Base-by-base conservation (phyloP, 2,329 filamentous ascomycete genomes). In the Aureobasidium musti region DNA sequence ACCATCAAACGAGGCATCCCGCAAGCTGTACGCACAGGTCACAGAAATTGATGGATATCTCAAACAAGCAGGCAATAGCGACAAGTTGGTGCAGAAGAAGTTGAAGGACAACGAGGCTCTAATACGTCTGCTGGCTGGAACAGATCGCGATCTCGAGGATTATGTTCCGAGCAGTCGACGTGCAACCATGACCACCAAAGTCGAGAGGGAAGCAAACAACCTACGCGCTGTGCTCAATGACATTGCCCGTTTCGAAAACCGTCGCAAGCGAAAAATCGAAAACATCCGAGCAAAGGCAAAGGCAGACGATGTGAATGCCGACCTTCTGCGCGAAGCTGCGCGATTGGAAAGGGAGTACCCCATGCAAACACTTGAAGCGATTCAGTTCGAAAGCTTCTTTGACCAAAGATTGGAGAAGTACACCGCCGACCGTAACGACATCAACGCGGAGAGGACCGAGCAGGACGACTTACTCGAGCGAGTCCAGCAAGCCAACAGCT, bases 351-450 rank as follows among this genome's bases (percentile, higher is more conserved):
- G 93, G 53, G 89, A 91, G 67, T 94, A 92, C 69, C 91, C 92
- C 0, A 91, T 91, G 78, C 92, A 93, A 43, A 86, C 88, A 13
- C 89, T 99, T 61, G 90, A 92, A 60, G 89, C 94, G 0, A 90
- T 91, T 2, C 92, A 97, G 73, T 98, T 99, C 73, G 95, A 99
- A 73, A 86, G 88, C 63, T 89, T 98, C 54, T 97, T 98, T 70
- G 91, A 96, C 72, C 84, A 88, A 70, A 87, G 92, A 1, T 84
- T 99, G 1, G 87, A 89, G 53, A 83, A 89, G 54, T 99, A 98
- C 76, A 91, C 96, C 69, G 79, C 85, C 0, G 94, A 98, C 71
- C 80, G 90, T 19, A 85, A 88, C 30, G 87, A 89, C 30, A 84
- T 88, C 67, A 81, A 96, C 0, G 82, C 84, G 2, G 86, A 89